Percentiles rank a stretch among this genome's conserved stretches.
These are phyloP conservation scores for Globisporangium acanthophoron DNA, from an alignment of 352 stramenopile species.

Conservation along the genomic window DNA sequence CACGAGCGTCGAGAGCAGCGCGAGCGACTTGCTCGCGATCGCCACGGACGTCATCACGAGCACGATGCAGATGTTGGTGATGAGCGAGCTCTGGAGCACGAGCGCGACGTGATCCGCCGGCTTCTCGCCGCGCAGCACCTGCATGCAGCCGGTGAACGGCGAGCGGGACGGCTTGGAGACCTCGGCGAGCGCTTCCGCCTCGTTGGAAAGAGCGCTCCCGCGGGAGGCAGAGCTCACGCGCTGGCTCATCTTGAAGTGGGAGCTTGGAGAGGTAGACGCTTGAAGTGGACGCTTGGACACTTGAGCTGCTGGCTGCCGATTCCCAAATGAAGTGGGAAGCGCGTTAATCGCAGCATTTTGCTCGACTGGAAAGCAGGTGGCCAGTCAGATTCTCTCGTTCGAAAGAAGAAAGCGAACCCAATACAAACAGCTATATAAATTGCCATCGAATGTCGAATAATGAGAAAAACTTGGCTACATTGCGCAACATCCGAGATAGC, in stretches of 20 bases:
- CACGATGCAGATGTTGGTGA: slow-evolving; percentile 62
- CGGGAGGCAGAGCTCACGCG: slow-evolving; percentile 8
- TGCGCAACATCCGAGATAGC: not conserved
- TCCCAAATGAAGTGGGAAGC: slow-evolving; percentile 8
- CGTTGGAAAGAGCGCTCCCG: slow-evolving; percentile 1
- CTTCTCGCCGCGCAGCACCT: slow-evolving; percentile 27
- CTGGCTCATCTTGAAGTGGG: slow-evolving; percentile 14
- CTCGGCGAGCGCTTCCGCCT: not conserved
- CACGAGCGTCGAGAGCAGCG: slow-evolving; percentile 86
- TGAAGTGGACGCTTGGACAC: slow-evolving; percentile 15
- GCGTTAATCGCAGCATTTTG: not conserved
- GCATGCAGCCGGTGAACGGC: slow-evolving; percentile 14
- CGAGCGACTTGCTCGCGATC: slow-evolving; percentile 78
- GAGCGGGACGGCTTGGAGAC: slow-evolving; percentile 8
- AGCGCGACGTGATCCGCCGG: slow-evolving; percentile 48
- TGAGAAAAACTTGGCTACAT: not conserved
- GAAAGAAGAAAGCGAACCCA: not conserved
- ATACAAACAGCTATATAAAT: not conserved
- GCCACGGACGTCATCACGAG: slow-evolving; percentile 66
- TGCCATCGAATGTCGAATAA: not conserved
- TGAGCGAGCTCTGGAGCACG: slow-evolving; percentile 48
- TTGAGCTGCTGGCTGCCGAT: slow-evolving; percentile 46
- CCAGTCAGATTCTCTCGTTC: not conserved
- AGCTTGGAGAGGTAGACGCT: not conserved
- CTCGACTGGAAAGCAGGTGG: not conserved